phyloP scores from a whole-genome alignment of 1,139 yeast species.

The Kodamaea fungicola region DNA sequence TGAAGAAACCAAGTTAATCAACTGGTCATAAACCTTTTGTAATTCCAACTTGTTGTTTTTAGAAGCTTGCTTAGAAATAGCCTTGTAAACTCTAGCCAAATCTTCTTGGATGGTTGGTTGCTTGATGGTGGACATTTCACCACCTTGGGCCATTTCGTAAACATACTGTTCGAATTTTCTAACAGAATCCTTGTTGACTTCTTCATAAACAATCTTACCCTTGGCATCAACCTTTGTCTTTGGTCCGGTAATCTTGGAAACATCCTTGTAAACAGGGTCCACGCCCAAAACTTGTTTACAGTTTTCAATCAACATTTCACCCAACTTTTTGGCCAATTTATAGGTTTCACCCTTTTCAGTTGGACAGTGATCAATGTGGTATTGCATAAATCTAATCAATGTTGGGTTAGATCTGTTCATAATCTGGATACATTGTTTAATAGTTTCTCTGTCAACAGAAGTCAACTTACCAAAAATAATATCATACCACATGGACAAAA shows the following conservation, averaged over 20 bases:
- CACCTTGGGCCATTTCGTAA: slow-evolving; percentile 95
- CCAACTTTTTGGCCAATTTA: slow-evolving; percentile 82
- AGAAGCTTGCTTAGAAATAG: slow-evolving; percentile 68
- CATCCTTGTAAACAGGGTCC: slow-evolving; percentile 94
- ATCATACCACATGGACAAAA: slow-evolving; percentile 89
- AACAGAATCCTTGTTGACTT: slow-evolving; percentile 83
- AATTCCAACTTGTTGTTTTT: slow-evolving; percentile 69
- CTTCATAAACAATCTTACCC: slow-evolving; percentile 83
- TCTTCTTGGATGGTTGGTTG: slow-evolving; percentile 83
- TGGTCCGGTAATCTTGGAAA: slow-evolving; percentile 92
- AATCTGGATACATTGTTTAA: slow-evolving; percentile 91
- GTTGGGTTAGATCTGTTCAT: slow-evolving; percentile 97
- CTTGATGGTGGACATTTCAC: slow-evolving; percentile 65
- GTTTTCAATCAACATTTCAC: slow-evolving; percentile 91
- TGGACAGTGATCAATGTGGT: slow-evolving; percentile 92
- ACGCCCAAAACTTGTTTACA: slow-evolving; percentile 81
- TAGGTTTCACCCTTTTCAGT: slow-evolving; percentile 85
- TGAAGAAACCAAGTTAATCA: slow-evolving; percentile 68
- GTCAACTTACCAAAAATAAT: slow-evolving; percentile 90
- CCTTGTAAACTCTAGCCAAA: slow-evolving; percentile 78
- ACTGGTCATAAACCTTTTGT: slow-evolving; percentile 74
- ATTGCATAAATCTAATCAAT: slow-evolving; percentile 93
- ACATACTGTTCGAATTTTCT: slow-evolving; percentile 96
- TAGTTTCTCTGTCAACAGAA: slow-evolving; percentile 92
- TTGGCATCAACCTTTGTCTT: slow-evolving; percentile 81